A percentile compares a stretch with the other conserved stretches of the same genome.
Evolutionary conservation across 176 grass and related monocot genomes (phyloP).

Genomic region (Rhipidocladum racemiflorum): DNA sequence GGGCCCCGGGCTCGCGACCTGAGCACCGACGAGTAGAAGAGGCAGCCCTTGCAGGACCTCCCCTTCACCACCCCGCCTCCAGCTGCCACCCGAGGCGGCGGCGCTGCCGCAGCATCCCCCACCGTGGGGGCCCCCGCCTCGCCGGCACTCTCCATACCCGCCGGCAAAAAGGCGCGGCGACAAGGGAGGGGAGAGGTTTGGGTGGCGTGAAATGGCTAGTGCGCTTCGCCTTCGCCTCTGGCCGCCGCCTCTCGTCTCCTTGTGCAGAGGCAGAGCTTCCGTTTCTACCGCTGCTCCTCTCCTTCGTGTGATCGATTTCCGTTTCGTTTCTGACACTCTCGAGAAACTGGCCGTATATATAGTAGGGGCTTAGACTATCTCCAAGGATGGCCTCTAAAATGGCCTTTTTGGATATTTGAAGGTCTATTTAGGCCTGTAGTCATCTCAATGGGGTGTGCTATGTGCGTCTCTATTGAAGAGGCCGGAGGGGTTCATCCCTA

Average conservation of each 20-base stretch:
- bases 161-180: background rate
- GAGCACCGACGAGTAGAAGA: slow-evolving; percentile 82
- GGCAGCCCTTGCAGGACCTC: slow-evolving; percentile 84
- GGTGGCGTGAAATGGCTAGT: too few species aligned
- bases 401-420: too few species aligned
- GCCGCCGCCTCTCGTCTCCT: background rate
- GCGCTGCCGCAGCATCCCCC: background rate
- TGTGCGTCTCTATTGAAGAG: too few species aligned
- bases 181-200: too few species aligned
- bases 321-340: background rate
- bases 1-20: slow-evolving; percentile 52
- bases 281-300: too few species aligned
- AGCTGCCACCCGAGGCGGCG: background rate
- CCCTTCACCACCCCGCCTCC: slow-evolving; percentile 34
- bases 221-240: background rate
- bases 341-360: background rate
- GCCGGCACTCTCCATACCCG: slow-evolving; percentile 30
- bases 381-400: too few species aligned
- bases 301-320: background rate
- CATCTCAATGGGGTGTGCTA: too few species aligned
- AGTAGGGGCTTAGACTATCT: too few species aligned
- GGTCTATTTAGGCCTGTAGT: too few species aligned
- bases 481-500: too few species aligned
- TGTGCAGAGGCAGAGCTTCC: background rate
- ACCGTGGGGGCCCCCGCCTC: slow-evolving; percentile 30